A percentile compares a stretch with the other conserved stretches of the same genome.
phyloP scores from a whole-genome alignment of 805 yeast species.

The Starmerella apicola region DNA sequence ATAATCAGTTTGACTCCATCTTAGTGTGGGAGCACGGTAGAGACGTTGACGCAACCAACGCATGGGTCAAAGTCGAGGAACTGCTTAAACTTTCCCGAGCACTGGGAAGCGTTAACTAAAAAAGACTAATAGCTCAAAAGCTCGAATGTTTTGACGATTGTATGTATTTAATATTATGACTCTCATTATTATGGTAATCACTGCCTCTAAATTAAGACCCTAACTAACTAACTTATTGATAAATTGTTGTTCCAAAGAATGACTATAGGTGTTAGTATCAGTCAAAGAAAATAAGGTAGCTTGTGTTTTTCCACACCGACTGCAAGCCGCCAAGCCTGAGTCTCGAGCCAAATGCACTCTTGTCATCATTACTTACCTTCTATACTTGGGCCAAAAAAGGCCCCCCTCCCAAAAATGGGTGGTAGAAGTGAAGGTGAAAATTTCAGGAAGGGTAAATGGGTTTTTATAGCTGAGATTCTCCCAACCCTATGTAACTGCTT shows the following conservation, averaged over 20 bases:
- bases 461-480: too few species aligned
- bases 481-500: too few species aligned
- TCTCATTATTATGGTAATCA: neutral
- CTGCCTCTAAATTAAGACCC: too few species aligned
- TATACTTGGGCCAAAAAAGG: too few species aligned
- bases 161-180: neutral
- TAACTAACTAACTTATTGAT: neutral
- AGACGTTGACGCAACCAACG: constrained; percentile 8
- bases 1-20: constrained; percentile 8
- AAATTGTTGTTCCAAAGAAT: neutral
- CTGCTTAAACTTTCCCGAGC: constrained; percentile 10
- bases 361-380: constrained; percentile 57
- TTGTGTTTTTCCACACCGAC: constrained; percentile 97
- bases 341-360: constrained; percentile 99
- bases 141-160: neutral
- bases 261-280: constrained; percentile 31
- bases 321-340: constrained; percentile 32
- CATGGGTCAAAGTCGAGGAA: constrained; percentile 17
- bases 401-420: too few species aligned
- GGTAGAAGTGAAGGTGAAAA: too few species aligned
- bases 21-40: constrained; percentile 19
- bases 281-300: constrained; percentile 81
- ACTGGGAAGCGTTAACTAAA: neutral
- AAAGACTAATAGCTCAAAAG: neutral
- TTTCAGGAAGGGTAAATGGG: too few species aligned